Base-by-base conservation (phyloP, 2,329 filamentous ascomycete genomes). In the Talaromyces albobiverticillius region DNA sequence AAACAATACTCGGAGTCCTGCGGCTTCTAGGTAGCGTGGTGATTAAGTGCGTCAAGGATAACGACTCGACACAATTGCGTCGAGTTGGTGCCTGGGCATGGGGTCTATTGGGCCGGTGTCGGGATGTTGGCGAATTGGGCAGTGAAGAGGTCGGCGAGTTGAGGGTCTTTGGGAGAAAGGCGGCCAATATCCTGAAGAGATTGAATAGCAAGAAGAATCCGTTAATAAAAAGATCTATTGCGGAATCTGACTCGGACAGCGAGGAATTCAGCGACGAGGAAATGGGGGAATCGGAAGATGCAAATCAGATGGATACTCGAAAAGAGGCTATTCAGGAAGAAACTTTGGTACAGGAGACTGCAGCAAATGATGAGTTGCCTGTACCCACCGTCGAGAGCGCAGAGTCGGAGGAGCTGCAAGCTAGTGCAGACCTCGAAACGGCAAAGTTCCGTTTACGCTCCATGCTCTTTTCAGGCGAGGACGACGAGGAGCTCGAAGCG, bases 31-130 rank as follows among this genome's bases (percentile, higher is more conserved):
- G 73, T 32, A 68, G 71, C 9, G 63, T 89, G n/a, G 75, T 87
- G 25, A 78, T 80, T 16, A 83, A 83, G 50, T 83, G 83, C 57
- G 83, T 88, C 49, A 79, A 87, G 51, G 80, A 79, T 43, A 80
- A 79, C 47, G 82, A 81, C n/a, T 71, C 77, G 20, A 78, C 80
- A 26, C 75, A 90, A 26, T 77, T 83, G 23, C 80, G 82, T 62
- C 81, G 85, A 46, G 84, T 89, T 4, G 91, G 90, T 56, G 80
- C 84, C 14, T 97, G 93, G 93, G 76, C 89, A 3, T 96, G 91
- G 92, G 85, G 87, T 0, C 71, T 96, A 54, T 76, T 96, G 42
- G 90, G 88, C 2, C 82, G 85, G 54, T 79, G 93, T 55, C 86
- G 88, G 0, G 88, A 89, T 32, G 75, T 83, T 9, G 90, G 90